Conservation (phyloP, 768 basidiomycete species). For the Termitomyces sp. region DNA sequence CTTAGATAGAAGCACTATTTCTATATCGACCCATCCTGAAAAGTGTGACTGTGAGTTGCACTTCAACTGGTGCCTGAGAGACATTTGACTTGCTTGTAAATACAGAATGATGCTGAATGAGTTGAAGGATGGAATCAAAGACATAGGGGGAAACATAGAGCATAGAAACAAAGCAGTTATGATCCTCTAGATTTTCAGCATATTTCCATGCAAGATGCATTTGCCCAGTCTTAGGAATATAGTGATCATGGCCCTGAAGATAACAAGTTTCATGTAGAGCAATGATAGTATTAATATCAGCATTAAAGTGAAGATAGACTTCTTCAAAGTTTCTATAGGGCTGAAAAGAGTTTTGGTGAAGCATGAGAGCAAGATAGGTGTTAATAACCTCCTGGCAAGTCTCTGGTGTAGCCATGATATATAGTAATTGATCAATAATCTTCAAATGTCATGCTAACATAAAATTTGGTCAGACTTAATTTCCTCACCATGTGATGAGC, state of each 20-base stretch:
- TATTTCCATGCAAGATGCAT: slow-evolving; percentile 18
- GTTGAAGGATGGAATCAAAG: slow-evolving; percentile 10
- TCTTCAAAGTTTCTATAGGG: slow-evolving; percentile 11
- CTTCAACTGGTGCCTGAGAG: slow-evolving; percentile 12
- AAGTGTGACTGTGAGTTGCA: slow-evolving; percentile 14
- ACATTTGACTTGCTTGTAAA: slow-evolving; percentile 9
- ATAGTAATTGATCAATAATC: not conserved
- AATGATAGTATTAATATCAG: slow-evolving; percentile 8
- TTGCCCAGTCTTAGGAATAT: slow-evolving; percentile 3
- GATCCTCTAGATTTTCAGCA: slow-evolving; percentile 9
- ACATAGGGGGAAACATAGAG: slow-evolving; percentile 12
- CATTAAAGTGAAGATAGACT: slow-evolving; percentile 8
- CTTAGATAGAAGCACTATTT: slow-evolving; percentile 12
- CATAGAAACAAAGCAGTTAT: slow-evolving; percentile 14
- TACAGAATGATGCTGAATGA: slow-evolving; percentile 12
- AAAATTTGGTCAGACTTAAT: not conserved
- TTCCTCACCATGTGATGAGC: not conserved
- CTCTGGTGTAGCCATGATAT: not conserved
- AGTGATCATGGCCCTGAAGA: slow-evolving; percentile 12
- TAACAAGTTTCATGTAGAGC: slow-evolving; percentile 11
- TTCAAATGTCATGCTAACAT: not conserved
- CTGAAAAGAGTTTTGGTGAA: not conserved
- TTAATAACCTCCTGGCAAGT: slow-evolving; percentile 3
- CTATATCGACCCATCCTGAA: slow-evolving; percentile 13
- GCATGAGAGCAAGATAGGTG: slow-evolving; percentile 10